Evolutionary conservation across 768 basidiomycete genomes (phyloP).

Genomic region (Candolleomyces aberdarensis): DNA sequence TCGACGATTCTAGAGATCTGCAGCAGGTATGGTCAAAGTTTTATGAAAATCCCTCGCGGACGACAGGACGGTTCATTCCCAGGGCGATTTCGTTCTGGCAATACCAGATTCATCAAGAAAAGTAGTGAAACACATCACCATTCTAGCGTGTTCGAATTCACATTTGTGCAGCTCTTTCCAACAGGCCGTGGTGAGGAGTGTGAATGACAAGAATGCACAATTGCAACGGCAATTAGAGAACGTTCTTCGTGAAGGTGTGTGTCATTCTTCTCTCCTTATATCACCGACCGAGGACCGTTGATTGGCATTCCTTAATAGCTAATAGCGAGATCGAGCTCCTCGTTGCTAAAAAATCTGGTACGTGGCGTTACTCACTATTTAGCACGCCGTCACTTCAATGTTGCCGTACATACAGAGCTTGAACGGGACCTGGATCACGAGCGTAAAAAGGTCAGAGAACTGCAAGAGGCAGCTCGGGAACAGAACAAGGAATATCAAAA

Average conservation of each 20-base stretch:
- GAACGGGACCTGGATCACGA: conserved; percentile 82
- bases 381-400: neutral
- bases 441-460: conserved; percentile 66
- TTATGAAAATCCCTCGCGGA: too few relatives aligned
- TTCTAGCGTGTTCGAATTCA: conserved; percentile 5
- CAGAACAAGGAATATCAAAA: conserved; percentile 87
- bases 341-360: conserved; percentile 66
- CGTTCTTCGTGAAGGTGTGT: conserved; percentile 80
- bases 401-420: conserved; percentile 44
- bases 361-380: neutral
- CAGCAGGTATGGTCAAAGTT: conserved; percentile 46
- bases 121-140: conserved; percentile 35
- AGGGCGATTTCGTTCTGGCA: conserved; percentile 91
- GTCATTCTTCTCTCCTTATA: neutral
- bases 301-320: conserved; percentile 37
- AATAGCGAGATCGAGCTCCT: conserved; percentile 74
- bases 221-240: conserved; percentile 84
- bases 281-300: neutral
- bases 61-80: neutral
- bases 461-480: conserved; percentile 72
- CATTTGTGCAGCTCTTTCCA: conserved; percentile 63
- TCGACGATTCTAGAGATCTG: conserved; percentile 79
- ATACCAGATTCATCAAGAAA: conserved; percentile 86
- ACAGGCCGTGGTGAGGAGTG: conserved; percentile 74
- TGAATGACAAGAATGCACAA: conserved; percentile 81